phyloP scores from a whole-genome alignment of 371 early-diverging fungal genomes.

The Mortierella sp. region DNA sequence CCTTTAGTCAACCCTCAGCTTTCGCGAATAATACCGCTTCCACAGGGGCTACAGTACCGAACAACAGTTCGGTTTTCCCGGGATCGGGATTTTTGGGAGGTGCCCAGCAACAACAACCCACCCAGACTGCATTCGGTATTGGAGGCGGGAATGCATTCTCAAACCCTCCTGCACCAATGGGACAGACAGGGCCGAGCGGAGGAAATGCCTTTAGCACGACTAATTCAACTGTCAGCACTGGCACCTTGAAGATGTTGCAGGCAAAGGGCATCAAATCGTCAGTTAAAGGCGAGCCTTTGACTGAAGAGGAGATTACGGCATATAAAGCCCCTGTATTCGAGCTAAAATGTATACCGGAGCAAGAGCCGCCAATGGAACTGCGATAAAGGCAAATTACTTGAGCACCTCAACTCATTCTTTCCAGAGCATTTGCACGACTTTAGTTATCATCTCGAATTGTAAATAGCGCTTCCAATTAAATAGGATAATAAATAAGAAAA shows the following conservation, averaged over 20 bases:
- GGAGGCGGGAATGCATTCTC: slow-evolving; percentile 5
- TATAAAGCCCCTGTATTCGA: slow-evolving; percentile 59
- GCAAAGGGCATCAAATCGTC: slow-evolving; percentile 23
- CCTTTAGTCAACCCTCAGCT: slow-evolving; percentile 19
- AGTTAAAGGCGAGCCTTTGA: slow-evolving; percentile 19
- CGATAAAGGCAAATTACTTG: slow-evolving; percentile 28
- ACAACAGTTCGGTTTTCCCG: slow-evolving; percentile 38
- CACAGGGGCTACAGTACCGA: slow-evolving; percentile 38
- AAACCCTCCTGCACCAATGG: neutral
- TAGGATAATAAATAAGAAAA: neutral
- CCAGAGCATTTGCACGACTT: neutral
- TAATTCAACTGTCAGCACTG: slow-evolving; percentile 12
- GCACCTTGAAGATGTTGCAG: slow-evolving; percentile 35
- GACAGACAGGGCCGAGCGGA: neutral
- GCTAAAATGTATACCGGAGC: slow-evolving; percentile 61
- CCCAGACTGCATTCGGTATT: slow-evolving; percentile 8
- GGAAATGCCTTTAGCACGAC: slow-evolving; percentile 2
- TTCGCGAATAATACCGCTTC: slow-evolving; percentile 19
- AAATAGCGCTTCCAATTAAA: slow-evolving; percentile 1
- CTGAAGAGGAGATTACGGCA: slow-evolving; percentile 54
- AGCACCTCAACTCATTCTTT: neutral
- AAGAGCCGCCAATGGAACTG: slow-evolving; percentile 63
- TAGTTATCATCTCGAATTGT: neutral
- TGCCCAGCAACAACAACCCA: slow-evolving; percentile 16
- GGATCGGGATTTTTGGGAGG: slow-evolving; percentile 24